Conservation (phyloP, 176 grass and related monocot genomes). For the Otatea glauca region DNA sequence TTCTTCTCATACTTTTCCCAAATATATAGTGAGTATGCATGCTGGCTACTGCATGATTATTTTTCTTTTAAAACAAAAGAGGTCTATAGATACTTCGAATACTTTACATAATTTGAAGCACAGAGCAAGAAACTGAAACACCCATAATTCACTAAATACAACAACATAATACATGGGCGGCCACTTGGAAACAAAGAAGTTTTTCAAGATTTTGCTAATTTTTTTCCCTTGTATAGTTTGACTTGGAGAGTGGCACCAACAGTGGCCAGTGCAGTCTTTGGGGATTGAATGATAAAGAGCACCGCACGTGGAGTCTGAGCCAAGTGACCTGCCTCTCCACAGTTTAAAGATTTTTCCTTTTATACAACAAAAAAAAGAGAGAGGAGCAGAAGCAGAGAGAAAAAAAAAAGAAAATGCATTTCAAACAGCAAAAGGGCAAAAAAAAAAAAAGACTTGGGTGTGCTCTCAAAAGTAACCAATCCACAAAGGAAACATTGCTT, state of each 20-base stretch:
- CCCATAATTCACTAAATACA: neutral
- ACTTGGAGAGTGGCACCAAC: constrained; percentile 57
- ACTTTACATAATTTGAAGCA: constrained; percentile 1
- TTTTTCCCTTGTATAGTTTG: constrained; percentile 38
- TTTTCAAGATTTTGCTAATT: neutral
- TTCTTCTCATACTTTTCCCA: constrained; percentile 23
- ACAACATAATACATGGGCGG: neutral
- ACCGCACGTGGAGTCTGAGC: constrained; percentile 96
- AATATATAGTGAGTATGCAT: neutral
- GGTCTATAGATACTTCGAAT: neutral
- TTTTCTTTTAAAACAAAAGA: neutral
- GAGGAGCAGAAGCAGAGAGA: neutral
- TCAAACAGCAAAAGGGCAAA: constrained; percentile 37
- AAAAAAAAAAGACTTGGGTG: constrained; percentile 26
- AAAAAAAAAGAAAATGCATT: constrained; percentile 42
- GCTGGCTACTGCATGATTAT: neutral
- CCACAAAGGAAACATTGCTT: constrained; percentile 59
- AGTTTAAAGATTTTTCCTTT: constrained; percentile 58
- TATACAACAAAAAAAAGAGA: constrained; percentile 31
- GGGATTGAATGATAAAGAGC: constrained; percentile 87
- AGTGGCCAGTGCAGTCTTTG: constrained; percentile 56
- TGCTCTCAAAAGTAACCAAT: constrained; percentile 64
- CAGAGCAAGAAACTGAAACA: neutral
- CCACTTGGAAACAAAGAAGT: neutral
- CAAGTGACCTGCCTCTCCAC: constrained; percentile 81